Percentiles rank a stretch among this genome's conserved stretches.
phyloP scores from a whole-genome alignment of 164 flowering plant species.

The Akebia trifoliata region DNA sequence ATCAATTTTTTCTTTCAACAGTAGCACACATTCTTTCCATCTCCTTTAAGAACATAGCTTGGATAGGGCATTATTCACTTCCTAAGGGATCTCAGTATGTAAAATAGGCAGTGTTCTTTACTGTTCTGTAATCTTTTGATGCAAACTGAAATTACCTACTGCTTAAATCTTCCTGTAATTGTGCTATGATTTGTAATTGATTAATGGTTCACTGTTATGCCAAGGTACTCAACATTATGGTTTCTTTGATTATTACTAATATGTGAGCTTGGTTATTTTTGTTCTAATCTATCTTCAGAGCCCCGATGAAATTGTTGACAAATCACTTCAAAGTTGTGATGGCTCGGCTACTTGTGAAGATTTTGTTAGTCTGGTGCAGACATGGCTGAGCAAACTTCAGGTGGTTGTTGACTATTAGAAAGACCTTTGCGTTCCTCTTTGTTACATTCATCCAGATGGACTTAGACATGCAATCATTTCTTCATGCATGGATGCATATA shows the following conservation, averaged over 20 bases:
- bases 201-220: not conserved
- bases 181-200: no score
- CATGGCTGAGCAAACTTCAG: conserved; percentile 87
- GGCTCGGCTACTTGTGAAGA: conserved; percentile 74
- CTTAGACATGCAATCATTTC: no score
- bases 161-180: no score
- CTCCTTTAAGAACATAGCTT: not conserved
- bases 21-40: not conserved
- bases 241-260: not conserved
- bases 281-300: conserved; percentile 51
- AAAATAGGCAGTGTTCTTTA: no score
- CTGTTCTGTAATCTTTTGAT: no score
- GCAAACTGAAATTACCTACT: no score
- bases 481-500: no score
- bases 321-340: conserved; percentile 60
- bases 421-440: not conserved
- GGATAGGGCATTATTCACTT: no score
- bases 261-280: conserved; percentile 1
- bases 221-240: not conserved
- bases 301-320: conserved; percentile 85
- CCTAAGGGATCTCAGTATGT: not conserved
- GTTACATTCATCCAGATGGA: not conserved
- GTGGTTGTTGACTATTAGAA: conserved; percentile 17
- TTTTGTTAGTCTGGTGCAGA: conserved; percentile 78
- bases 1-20: not conserved